These are phyloP conservation scores for Astrephomene gubernaculifera DNA, from an alignment of 139 green algal species.

Conservation along the genomic window DNA sequence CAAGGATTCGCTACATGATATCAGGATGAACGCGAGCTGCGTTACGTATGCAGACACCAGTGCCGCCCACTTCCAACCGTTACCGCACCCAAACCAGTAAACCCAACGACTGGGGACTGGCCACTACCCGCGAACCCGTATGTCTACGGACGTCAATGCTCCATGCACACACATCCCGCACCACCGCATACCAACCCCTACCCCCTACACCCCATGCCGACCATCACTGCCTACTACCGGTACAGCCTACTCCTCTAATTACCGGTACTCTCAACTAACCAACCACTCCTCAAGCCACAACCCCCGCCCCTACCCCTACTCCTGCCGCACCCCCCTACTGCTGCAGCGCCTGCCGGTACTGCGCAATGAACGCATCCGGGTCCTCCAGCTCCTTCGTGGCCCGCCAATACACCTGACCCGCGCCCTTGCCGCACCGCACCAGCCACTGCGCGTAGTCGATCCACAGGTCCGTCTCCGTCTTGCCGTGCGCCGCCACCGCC, in stretches of 20 bases:
- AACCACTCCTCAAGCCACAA: neutral
- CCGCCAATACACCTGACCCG: constrained; percentile 74
- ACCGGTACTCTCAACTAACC: neutral
- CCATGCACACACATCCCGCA: neutral
- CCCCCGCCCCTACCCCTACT: neutral
- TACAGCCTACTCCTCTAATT: neutral
- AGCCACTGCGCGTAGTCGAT: constrained; percentile 66
- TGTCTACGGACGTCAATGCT: too few relatives aligned
- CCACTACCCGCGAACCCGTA: too few relatives aligned
- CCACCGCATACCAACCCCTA: too few relatives aligned
- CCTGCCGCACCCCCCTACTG: neutral
- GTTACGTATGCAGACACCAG: too few relatives aligned
- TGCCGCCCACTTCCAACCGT: too few relatives aligned
- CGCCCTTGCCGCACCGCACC: constrained; percentile 28
- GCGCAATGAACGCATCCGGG: constrained; percentile 60
- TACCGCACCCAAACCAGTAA: too few relatives aligned
- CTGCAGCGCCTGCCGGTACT: constrained; percentile 38
- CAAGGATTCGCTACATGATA: too few relatives aligned
- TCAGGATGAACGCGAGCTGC: too few relatives aligned
- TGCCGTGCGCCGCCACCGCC: constrained; percentile 63
- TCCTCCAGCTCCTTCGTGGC: constrained; percentile 72
- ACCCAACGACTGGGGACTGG: too few relatives aligned
- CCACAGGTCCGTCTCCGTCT: constrained; percentile 70
- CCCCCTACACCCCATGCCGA: too few relatives aligned
- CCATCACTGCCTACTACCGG: too few relatives aligned